Percentiles rank a stretch among this genome's conserved stretches.
phyloP scores from a whole-genome alignment of 2,329 filamentous ascomycete genomes.

The Clarireedia monteithiana region DNA sequence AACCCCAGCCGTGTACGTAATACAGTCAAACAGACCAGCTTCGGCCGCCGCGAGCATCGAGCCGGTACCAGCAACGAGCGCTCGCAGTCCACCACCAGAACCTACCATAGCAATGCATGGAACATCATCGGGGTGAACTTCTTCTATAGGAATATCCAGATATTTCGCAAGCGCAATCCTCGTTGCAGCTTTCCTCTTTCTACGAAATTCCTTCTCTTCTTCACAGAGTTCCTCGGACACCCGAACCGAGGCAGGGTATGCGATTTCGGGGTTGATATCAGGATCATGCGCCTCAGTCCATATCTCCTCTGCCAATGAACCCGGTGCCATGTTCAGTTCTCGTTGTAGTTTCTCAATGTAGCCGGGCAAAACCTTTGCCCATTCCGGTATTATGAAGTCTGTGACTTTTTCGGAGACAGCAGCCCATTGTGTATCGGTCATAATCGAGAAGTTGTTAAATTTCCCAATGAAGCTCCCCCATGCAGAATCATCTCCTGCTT shows the following conservation, averaged over 20 bases:
- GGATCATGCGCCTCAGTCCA: conserved; percentile 88
- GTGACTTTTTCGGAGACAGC: conserved; percentile 46
- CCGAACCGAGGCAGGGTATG: conserved; percentile 71
- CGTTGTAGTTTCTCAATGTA: conserved; percentile 77
- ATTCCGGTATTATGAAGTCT: conserved; percentile 70
- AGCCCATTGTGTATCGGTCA: conserved; percentile 48
- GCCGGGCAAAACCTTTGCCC: conserved; percentile 68
- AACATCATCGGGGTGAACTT: conserved; percentile 88
- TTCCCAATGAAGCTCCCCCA: conserved; percentile 26
- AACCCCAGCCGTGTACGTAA: conserved; percentile 91
- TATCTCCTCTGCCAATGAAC: conserved; percentile 84
- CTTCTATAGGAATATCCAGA: conserved; percentile 65
- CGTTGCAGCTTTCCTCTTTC: conserved; percentile 59
- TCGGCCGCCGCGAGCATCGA: conserved; percentile 80
- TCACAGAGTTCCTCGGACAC: conserved; percentile 74
- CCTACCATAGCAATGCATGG: conserved; percentile 91
- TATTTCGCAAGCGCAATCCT: conserved; percentile 73
- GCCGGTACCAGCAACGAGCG: conserved; percentile 82
- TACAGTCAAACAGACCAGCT: conserved; percentile 84
- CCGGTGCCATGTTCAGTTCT: conserved; percentile 80
- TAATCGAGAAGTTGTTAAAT: conserved; percentile 39
- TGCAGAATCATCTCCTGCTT: conserved; percentile 21
- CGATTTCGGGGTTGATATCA: conserved; percentile 76
- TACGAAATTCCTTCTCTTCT: conserved; percentile 71
- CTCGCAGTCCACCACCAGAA: conserved; percentile 83